Conservation (phyloP, 306 rosid species). For the Cercis canadensis region DNA sequence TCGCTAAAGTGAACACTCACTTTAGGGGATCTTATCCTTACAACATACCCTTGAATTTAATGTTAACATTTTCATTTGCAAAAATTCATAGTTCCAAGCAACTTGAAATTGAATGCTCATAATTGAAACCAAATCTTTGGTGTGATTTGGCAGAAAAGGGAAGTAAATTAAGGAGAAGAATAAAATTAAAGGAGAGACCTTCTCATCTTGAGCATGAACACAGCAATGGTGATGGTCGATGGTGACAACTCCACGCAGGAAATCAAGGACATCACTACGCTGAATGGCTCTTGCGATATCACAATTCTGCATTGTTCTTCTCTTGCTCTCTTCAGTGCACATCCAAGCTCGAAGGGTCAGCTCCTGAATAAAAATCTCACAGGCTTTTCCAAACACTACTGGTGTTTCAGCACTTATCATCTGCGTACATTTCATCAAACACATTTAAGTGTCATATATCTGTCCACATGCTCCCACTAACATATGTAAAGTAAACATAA, state of each 20-base stretch:
- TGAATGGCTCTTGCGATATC: slow-evolving; percentile 44
- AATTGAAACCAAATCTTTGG: no score
- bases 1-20: no score
- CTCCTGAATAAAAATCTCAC: slow-evolving; percentile 56
- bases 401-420: slow-evolving; percentile 50
- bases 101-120: no score
- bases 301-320: slow-evolving; percentile 18
- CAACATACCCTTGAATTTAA: no score
- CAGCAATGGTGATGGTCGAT: background rate
- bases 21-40: no score
- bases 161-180: no score
- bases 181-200: slow-evolving; percentile 7
- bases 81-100: no score
- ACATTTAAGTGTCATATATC: no score
- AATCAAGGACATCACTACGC: slow-evolving; percentile 20
- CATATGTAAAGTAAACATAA: no score
- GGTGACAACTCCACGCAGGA: slow-evolving; percentile 33
- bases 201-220: background rate
- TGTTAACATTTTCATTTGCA: no score
- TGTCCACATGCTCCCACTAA: no score
- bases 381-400: slow-evolving; percentile 43
- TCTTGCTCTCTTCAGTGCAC: slow-evolving; percentile 34
- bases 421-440: slow-evolving; percentile 29
- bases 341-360: slow-evolving; percentile 50
- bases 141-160: no score